Evolutionary conservation across 192 early-diverging fungal genomes (phyloP), one percentile per base, ranked within the genome.

Genomic region (Coemansia sp.): DNA sequence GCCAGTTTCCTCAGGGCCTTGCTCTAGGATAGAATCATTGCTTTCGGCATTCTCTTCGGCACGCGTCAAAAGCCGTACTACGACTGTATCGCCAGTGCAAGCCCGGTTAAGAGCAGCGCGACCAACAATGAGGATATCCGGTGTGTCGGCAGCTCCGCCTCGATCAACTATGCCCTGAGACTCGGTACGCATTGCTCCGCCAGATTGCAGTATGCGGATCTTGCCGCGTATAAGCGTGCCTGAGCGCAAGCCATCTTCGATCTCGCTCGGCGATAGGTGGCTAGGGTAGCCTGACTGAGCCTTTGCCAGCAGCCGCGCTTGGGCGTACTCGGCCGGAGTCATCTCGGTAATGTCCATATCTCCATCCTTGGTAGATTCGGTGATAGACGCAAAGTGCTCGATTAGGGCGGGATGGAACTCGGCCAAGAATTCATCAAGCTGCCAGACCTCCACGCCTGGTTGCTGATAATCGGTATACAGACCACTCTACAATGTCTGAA

Each of bases 61-160:
- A 16, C 44, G 39, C 5, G 66, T 77, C 30, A 91, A 63, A 3
- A 91, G 58, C 55, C 87, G 84, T 8, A 93, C 88, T 14, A 89
- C 88, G 1, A 91, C 90, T 0, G 84, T 42, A 60, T 93, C 91
- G 16, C 91, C 91, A 21, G 89, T 75, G 42, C 74, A 70, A 78
- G 68, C 60, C 6, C 82, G 69, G 68, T 84, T 84, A n/a, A 78
- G 73, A 44, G 74, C 77, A 2, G 85, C 79, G 6, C 87, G 87
- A 6, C 91, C 91, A 3, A 82, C 70, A 53, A 92, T 84, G 3
- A 89, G 72, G 68, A 92, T 88, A 39, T 86, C 88, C 7, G 82
- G 76, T 37, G 72, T 66, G 8, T 82, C 86, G 19, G 63, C 80
- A 26, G 35, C 38, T 23, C 19, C 39, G 35, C 81, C 67, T 76